A percentile compares a stretch with the other conserved stretches of the same genome.
Evolutionary conservation across 129 eudicot genomes (phyloP).

Genomic region (Deinandra increscens): DNA sequence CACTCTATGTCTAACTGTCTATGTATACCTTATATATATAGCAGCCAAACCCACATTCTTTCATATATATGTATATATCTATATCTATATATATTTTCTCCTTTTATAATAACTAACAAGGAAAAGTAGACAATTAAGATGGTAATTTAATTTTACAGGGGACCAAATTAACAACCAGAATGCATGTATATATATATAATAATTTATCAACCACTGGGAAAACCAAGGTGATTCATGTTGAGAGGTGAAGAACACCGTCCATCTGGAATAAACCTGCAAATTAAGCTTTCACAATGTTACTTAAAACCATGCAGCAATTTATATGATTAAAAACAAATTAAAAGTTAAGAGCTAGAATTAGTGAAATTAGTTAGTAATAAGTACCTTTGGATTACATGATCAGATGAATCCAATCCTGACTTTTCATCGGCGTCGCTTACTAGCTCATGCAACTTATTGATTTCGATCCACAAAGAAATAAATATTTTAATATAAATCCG

Average conservation of each 20-base stretch:
- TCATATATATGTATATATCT: too few species aligned
- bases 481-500: not conserved
- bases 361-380: not conserved
- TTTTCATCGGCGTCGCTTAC: conserved; percentile 30
- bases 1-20: not conserved
- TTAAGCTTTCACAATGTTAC: not conserved
- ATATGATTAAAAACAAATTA: not conserved
- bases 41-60: too few species aligned
- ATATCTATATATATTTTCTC: too few species aligned
- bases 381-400: conserved; percentile 32
- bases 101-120: too few species aligned
- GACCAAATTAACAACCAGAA: not conserved
- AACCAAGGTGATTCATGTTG: conserved; percentile 24
- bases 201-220: conserved; percentile 1
- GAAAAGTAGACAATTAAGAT: not conserved
- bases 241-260: conserved; percentile 19
- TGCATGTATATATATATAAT: not conserved
- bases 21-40: not conserved
- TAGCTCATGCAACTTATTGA: conserved; percentile 34
- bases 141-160: not conserved
- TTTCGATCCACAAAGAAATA: not conserved
- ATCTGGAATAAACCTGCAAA: conserved; percentile 36
- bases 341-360: not conserved
- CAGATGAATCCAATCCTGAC: conserved; percentile 37
- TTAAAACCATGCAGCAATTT: not conserved